phyloP scores from a whole-genome alignment of 805 yeast species.

The Hanseniaspora meyeri region DNA sequence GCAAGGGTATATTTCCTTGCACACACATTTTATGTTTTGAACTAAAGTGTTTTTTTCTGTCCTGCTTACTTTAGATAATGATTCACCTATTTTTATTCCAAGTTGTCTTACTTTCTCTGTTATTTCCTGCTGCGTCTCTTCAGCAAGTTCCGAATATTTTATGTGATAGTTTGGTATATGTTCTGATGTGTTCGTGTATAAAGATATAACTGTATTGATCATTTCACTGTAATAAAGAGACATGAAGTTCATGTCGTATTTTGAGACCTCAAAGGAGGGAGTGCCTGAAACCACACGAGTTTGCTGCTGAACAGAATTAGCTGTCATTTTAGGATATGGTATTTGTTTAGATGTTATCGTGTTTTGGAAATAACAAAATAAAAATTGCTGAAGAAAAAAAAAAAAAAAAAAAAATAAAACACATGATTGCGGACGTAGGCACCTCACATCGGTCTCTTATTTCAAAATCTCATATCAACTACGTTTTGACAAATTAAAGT shows the following conservation, averaged over 20 bases:
- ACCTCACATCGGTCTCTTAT: not conserved
- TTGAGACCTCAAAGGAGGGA: not conserved
- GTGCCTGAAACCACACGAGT: not conserved
- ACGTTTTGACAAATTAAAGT: not conserved
- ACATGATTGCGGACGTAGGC: not conserved
- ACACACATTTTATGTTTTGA: slow-evolving; percentile 63
- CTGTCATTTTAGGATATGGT: not conserved
- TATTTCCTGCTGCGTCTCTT: not conserved
- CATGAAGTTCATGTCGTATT: not conserved
- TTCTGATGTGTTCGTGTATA: not conserved
- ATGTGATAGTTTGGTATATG: not conserved
- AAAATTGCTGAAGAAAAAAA: too few relatives aligned
- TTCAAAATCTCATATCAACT: not conserved
- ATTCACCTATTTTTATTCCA: not conserved
- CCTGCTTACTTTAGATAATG: not conserved
- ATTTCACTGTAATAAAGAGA: not conserved
- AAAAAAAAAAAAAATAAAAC: too few relatives aligned
- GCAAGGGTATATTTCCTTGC: slow-evolving; percentile 81
- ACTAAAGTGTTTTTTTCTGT: not conserved
- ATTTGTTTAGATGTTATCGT: not conserved
- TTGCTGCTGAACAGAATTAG: not conserved
- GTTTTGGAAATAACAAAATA: not conserved
- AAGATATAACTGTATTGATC: not conserved
- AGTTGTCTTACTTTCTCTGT: not conserved
- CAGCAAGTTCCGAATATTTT: not conserved